These are phyloP conservation scores for Alternaria tenuissima DNA, from an alignment of 2,329 filamentous ascomycete genomes.

Conservation along the genomic window DNA sequence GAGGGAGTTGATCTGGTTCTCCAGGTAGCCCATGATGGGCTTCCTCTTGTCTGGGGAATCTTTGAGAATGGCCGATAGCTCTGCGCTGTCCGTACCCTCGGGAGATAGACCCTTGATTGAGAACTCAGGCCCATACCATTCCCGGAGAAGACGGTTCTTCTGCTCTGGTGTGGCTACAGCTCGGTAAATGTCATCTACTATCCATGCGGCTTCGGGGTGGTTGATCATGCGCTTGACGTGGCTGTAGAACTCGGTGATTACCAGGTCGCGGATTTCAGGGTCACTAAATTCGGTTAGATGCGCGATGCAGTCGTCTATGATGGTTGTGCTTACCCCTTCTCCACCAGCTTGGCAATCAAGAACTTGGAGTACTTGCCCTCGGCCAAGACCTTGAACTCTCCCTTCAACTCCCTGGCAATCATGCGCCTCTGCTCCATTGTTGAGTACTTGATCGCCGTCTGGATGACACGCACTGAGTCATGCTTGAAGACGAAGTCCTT, in stretches of 20 bases:
- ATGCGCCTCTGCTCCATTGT: conserved; percentile 82
- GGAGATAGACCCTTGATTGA: conserved; percentile 71
- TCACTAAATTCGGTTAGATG: conserved; percentile 62
- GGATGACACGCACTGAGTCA: conserved; percentile 93
- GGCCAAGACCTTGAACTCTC: conserved; percentile 82
- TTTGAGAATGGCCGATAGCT: conserved; percentile 78
- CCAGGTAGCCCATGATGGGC: conserved; percentile 84
- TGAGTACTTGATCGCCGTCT: conserved; percentile 96
- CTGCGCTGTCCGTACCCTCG: conserved; percentile 64
- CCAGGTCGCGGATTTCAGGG: conserved; percentile 82
- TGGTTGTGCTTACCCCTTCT: conserved; percentile 66
- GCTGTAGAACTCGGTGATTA: conserved; percentile 95
- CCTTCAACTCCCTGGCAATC: conserved; percentile 87
- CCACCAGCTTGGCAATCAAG: conserved; percentile 91
- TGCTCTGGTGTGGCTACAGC: conserved; percentile 85
- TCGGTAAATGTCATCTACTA: conserved; percentile 95
- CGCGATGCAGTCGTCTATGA: not conserved
- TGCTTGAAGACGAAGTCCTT: conserved; percentile 99
- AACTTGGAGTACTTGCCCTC: conserved; percentile 99
- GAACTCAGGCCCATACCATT: conserved; percentile 98
- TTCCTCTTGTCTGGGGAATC: conserved; percentile 83
- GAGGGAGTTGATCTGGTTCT: conserved; percentile 87
- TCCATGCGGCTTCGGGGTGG: conserved; percentile 96
- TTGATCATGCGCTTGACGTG: conserved; percentile 93
- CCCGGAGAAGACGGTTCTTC: conserved; percentile 82